Evolutionary conservation across 257 asterid genomes (phyloP).

Genomic region (Capsicum chinense): DNA sequence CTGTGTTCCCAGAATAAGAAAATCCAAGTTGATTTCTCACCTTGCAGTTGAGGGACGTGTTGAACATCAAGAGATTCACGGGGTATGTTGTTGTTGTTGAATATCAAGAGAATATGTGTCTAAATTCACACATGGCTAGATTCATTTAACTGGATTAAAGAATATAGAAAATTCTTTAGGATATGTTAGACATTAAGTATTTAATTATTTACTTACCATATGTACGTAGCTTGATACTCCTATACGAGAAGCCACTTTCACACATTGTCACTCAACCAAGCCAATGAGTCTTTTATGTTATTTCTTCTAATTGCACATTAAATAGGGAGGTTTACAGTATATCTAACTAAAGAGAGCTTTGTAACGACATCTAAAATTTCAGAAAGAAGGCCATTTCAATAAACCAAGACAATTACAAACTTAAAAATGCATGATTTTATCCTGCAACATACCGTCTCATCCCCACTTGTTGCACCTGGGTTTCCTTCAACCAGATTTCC

Average conservation of each 20-base stretch:
- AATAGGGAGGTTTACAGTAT: background rate
- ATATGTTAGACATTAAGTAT: background rate
- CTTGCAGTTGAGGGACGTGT: background rate
- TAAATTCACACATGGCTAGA: background rate
- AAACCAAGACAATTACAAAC: background rate
- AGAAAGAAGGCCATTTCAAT: slow-evolving; percentile 5
- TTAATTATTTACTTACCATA: background rate
- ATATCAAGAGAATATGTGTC: background rate
- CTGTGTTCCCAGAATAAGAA: background rate
- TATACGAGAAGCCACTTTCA: background rate
- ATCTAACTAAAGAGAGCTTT: slow-evolving; percentile 18
- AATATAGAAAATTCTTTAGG: background rate
- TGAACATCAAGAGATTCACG: background rate
- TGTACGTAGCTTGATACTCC: background rate
- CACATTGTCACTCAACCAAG: background rate
- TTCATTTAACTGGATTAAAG: background rate
- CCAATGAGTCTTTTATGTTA: background rate
- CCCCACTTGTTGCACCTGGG: slow-evolving; percentile 91
- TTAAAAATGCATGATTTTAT: slow-evolving; percentile 23
- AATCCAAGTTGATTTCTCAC: background rate
- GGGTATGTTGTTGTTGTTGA: no score
- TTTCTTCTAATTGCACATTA: slow-evolving; percentile 18
- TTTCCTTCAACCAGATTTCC: slow-evolving; percentile 93
- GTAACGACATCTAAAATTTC: background rate
- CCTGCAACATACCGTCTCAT: slow-evolving; percentile 80